Evolutionary conservation across 2,329 filamentous ascomycete species (phyloP).

Genomic region (Anisogramma anomala): DNA sequence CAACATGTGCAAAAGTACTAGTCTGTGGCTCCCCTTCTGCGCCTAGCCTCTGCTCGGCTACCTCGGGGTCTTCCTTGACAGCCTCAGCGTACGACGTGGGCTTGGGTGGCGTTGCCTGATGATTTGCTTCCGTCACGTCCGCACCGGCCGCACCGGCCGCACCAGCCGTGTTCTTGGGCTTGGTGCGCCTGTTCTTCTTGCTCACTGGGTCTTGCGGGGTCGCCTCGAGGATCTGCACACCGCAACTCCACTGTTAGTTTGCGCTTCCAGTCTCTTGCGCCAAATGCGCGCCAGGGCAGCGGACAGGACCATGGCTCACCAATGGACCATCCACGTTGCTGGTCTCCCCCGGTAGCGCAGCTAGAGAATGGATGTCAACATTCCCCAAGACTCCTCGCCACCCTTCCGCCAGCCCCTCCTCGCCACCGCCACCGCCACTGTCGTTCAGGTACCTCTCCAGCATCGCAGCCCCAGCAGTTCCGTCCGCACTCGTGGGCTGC

Average conservation of each 20-base stretch:
- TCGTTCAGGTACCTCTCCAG: conserved; percentile 8
- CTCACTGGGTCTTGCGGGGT: neutral
- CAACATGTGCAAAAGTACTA: conserved; percentile 9
- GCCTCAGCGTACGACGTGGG: conserved; percentile 12
- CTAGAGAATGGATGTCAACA: conserved; percentile 13
- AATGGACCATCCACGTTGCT: neutral
- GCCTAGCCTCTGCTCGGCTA: neutral
- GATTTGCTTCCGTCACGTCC: neutral
- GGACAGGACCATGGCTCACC: neutral
- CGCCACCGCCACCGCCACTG: neutral
- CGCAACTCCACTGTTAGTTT: neutral
- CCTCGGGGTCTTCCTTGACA: conserved; percentile 11
- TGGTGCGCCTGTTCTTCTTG: conserved; percentile 12
- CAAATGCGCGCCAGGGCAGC: neutral
- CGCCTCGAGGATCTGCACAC: neutral
- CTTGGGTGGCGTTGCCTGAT: neutral
- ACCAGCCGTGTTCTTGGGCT: conserved; percentile 9
- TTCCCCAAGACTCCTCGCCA: neutral
- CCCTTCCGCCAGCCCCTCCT: neutral
- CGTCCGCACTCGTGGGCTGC: neutral
- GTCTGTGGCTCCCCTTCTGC: neutral
- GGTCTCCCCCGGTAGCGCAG: conserved; percentile 1
- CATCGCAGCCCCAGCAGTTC: conserved; percentile 5
- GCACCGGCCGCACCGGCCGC: neutral
- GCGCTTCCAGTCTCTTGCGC: neutral